phyloP scores from a whole-genome alignment of 257 asterid species.

The Solanum lycopersicoides region DNA sequence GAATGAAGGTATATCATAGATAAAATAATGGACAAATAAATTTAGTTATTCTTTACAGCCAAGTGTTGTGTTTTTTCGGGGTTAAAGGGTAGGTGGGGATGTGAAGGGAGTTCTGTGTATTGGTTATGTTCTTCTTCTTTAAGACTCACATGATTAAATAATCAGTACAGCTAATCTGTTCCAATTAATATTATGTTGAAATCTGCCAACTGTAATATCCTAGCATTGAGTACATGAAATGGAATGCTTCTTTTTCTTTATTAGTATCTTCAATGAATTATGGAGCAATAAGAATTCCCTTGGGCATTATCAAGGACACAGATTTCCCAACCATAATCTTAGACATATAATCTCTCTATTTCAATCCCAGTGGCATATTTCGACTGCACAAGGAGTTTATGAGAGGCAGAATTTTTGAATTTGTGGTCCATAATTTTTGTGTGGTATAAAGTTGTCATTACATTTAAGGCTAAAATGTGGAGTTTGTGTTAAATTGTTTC shows the following conservation, averaged over 20 bases:
- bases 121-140: neutral
- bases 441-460: neutral
- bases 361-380: neutral
- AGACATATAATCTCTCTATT: neutral
- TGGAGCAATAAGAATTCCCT: neutral
- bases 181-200: neutral
- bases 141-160: neutral
- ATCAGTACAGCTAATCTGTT: neutral
- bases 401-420: neutral
- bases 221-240: neutral
- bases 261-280: neutral
- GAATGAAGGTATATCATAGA: slow-evolving; percentile 69
- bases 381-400: neutral
- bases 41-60: neutral
- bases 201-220: neutral
- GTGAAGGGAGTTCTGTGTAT: neutral
- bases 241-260: neutral
- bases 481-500: neutral
- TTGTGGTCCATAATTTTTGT: neutral
- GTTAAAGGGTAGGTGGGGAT: neutral
- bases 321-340: neutral
- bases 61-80: neutral
- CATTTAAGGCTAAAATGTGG: neutral
- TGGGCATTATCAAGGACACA: neutral
- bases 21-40: neutral